Conservation (phyloP, 2,329 filamentous ascomycete species). For the Stachybotrys chartarum region DNA sequence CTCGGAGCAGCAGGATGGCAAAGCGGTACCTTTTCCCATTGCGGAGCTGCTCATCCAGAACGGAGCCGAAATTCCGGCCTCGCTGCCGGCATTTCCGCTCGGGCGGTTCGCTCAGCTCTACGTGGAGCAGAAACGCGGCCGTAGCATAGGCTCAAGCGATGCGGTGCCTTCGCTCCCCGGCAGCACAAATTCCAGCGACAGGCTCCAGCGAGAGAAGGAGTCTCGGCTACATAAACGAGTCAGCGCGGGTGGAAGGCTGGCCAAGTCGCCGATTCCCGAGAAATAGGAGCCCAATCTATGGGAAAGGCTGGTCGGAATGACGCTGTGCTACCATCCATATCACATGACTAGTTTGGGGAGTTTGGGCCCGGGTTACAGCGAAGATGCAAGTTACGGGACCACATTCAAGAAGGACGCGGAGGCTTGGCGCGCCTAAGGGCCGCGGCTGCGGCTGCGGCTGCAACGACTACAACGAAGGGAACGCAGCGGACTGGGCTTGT, state of each 20-base stretch:
- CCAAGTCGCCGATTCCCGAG: conserved; percentile 57
- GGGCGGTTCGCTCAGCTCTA: conserved; percentile 76
- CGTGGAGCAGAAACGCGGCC: conserved; percentile 66
- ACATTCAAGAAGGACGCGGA: neutral
- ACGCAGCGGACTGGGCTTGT: conserved; percentile 13
- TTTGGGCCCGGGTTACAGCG: conserved; percentile 5
- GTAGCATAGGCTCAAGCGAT: conserved; percentile 43
- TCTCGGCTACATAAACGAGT: conserved; percentile 69
- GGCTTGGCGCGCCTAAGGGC: neutral
- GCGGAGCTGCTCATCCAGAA: conserved; percentile 92
- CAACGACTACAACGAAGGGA: conserved; percentile 11
- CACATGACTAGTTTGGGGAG: conserved; percentile 18
- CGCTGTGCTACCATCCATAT: conserved; percentile 27
- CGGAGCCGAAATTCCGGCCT: conserved; percentile 75
- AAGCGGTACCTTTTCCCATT: conserved; percentile 69
- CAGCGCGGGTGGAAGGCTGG: conserved; percentile 68
- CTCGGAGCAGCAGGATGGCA: conserved; percentile 37
- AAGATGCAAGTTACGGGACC: neutral
- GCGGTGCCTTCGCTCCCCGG: conserved; percentile 54
- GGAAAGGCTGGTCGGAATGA: conserved; percentile 29
- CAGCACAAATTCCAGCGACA: conserved; percentile 32
- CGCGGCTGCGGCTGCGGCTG: conserved; percentile 7
- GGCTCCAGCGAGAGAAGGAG: conserved; percentile 56
- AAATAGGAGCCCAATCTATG: conserved; percentile 41
- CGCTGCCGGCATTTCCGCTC: conserved; percentile 75